These are phyloP conservation scores for Kodamaea sagamina DNA, from an alignment of 805 yeast species.

Conservation along the genomic window DNA sequence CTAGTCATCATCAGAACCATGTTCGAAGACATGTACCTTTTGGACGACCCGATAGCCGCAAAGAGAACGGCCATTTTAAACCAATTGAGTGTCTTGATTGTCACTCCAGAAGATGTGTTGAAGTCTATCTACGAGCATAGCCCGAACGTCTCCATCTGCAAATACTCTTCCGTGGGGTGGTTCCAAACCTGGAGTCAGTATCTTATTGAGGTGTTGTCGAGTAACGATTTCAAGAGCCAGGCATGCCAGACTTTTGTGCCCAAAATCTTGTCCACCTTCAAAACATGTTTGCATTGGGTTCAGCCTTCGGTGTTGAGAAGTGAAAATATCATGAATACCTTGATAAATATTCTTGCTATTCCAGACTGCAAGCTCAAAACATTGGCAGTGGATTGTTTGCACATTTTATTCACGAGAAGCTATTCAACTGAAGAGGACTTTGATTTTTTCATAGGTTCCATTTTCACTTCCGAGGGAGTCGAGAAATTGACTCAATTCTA, in stretches of 20 bases:
- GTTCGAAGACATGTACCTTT: slow-evolving; percentile 88
- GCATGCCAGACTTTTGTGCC: slow-evolving; percentile 52
- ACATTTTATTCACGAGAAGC: slow-evolving; percentile 79
- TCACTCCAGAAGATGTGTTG: slow-evolving; percentile 69
- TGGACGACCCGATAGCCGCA: slow-evolving; percentile 90
- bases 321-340: slow-evolving; percentile 63
- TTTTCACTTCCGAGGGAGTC: slow-evolving; percentile 76
- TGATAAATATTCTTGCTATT: slow-evolving; percentile 59
- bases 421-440: slow-evolving; percentile 70
- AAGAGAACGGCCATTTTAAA: slow-evolving; percentile 74
- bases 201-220: slow-evolving; percentile 35
- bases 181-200: slow-evolving; percentile 64
- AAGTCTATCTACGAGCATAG: slow-evolving; percentile 64
- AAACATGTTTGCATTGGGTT: slow-evolving; percentile 90
- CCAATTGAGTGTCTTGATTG: slow-evolving; percentile 80
- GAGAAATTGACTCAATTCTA: slow-evolving; percentile 66
- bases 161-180: slow-evolving; percentile 84
- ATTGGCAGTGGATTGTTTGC: slow-evolving; percentile 87
- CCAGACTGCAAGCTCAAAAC: slow-evolving; percentile 70
- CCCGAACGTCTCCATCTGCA: slow-evolving; percentile 61
- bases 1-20: slow-evolving; percentile 78
- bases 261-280: slow-evolving; percentile 75
- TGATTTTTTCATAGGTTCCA: slow-evolving; percentile 72
- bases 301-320: slow-evolving; percentile 70
- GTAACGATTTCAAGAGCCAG: slow-evolving; percentile 28